These are phyloP conservation scores for Ceratocystis cacaofunesta DNA, from an alignment of 2,329 filamentous ascomycete species.

Conservation along the genomic window DNA sequence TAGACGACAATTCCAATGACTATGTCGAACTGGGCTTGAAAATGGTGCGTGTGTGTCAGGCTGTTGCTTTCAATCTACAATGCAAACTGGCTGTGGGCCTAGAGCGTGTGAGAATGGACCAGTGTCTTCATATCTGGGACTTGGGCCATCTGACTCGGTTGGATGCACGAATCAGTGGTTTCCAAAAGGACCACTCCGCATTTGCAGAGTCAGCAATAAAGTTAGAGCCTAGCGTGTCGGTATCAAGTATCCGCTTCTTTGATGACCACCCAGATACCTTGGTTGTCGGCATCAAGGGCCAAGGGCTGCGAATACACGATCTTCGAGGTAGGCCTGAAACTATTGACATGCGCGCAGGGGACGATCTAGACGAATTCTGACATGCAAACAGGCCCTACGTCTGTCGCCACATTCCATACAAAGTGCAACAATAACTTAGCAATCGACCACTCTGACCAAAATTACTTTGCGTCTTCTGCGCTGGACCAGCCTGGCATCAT, in stretches of 20 bases:
- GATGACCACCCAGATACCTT: slow-evolving; percentile 60
- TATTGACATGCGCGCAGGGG: not conserved
- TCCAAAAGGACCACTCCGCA: slow-evolving; percentile 25
- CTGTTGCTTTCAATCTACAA: slow-evolving; percentile 61
- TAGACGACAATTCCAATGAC: slow-evolving; percentile 54
- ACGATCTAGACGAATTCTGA: slow-evolving; percentile 19
- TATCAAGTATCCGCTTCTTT: slow-evolving; percentile 73
- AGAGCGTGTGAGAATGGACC: slow-evolving; percentile 67
- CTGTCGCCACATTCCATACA: slow-evolving; percentile 46
- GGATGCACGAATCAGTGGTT: slow-evolving; percentile 34
- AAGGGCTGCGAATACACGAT: slow-evolving; percentile 64
- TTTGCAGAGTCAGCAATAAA: slow-evolving; percentile 41
- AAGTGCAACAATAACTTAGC: slow-evolving; percentile 57
- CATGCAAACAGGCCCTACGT: slow-evolving; percentile 32
- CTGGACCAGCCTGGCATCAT: slow-evolving; percentile 59
- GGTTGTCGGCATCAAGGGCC: slow-evolving; percentile 59
- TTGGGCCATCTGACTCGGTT: slow-evolving; percentile 45
- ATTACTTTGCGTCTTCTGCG: slow-evolving; percentile 71
- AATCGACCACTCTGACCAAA: slow-evolving; percentile 65
- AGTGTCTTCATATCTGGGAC: slow-evolving; percentile 73
- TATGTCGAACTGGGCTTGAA: slow-evolving; percentile 55
- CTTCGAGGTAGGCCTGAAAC: slow-evolving; percentile 45
- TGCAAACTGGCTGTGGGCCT: slow-evolving; percentile 64
- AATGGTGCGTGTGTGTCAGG: slow-evolving; percentile 63
- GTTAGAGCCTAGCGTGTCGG: slow-evolving; percentile 53